Conservation (phyloP, 495 filamentous ascomycete genomes). For the Penicillium crystallinum region DNA sequence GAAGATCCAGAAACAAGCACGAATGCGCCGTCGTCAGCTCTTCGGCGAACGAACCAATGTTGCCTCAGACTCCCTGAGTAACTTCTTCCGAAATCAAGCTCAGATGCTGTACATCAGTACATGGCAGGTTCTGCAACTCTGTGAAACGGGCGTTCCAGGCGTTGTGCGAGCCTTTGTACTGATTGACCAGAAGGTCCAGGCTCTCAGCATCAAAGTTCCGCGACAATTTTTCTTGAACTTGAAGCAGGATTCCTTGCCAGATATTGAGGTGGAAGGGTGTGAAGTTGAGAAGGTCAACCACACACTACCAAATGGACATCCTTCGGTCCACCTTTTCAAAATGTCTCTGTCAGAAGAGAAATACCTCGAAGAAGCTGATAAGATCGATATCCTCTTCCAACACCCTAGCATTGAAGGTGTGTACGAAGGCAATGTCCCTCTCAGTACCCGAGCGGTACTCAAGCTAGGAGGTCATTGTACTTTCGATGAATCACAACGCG, state of each 20-base stretch:
- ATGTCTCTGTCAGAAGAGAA: slow-evolving; percentile 82
- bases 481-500: slow-evolving; percentile 84
- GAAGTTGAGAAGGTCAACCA: slow-evolving; percentile 86
- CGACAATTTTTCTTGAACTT: slow-evolving; percentile 88
- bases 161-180: slow-evolving; percentile 85
- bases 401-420: slow-evolving; percentile 95
- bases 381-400: slow-evolving; percentile 75
- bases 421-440: slow-evolving; percentile 87
- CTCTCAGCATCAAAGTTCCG: slow-evolving; percentile 82
- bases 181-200: slow-evolving; percentile 86
- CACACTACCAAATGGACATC: slow-evolving; percentile 91
- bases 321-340: slow-evolving; percentile 90
- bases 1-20: slow-evolving; percentile 94
- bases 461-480: slow-evolving; percentile 91
- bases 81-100: slow-evolving; percentile 85
- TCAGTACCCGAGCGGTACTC: slow-evolving; percentile 77
- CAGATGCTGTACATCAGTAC: slow-evolving; percentile 83
- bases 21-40: slow-evolving; percentile 78
- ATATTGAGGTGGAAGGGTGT: slow-evolving; percentile 83
- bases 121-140: slow-evolving; percentile 91
- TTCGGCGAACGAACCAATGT: slow-evolving; percentile 80
- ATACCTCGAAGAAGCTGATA: slow-evolving; percentile 76
- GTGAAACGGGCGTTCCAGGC: slow-evolving; percentile 72
- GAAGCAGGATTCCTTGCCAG: slow-evolving; percentile 77
- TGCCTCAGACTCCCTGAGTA: slow-evolving; percentile 68